Base-by-base conservation (phyloP, 768 basidiomycete genomes). In the Russula vinacea region DNA sequence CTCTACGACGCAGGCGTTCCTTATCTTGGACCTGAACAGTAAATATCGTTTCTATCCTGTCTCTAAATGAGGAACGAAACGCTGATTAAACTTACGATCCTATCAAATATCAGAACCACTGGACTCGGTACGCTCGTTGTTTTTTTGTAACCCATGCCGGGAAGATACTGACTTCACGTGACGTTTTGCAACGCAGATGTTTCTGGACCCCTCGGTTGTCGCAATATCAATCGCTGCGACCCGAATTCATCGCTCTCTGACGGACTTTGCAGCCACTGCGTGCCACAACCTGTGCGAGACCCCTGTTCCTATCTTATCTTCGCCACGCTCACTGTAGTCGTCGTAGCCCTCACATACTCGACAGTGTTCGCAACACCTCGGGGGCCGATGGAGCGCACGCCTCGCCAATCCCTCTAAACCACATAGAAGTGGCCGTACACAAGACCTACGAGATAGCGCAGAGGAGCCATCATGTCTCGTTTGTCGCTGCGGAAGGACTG, bases 1-100 rank as follows among this genome's bases (percentile, higher is more conserved):
- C n/a, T 53, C 13, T 4, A 40, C 9, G 9, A 11, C 32, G 3
- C 26, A 56, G 55, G 26, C 29, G 26, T 42, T 56, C 5, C 4
- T 56, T 6, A 13, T 13, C 39, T 56, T 56, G 19, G 7, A 44
- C 13, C 56, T 56, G 42, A 56, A 56, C n/a, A 29, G 56, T 56
- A 44, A 9, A 22, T 56, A 32, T 56, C 29, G 7, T n/a, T n/a
- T 44, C 40, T 19, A 19, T 10, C 4, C 13, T 14, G n/a, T 22
- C 53, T 13, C n/a, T 24, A 6, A 13, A 54, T 22, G 22, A 22
- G 22, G 13, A 13, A 17, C 10, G 29, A 29, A n/a, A 14, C 17
- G 32, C 26, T 22, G 14, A 54, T 37, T 37, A 1, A 11, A 37
- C 17, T 5, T 29, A n/a, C 19, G 19, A 32, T 40, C 26, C 17